phyloP scores from a whole-genome alignment of 306 rosid species.

The Senna tora region DNA sequence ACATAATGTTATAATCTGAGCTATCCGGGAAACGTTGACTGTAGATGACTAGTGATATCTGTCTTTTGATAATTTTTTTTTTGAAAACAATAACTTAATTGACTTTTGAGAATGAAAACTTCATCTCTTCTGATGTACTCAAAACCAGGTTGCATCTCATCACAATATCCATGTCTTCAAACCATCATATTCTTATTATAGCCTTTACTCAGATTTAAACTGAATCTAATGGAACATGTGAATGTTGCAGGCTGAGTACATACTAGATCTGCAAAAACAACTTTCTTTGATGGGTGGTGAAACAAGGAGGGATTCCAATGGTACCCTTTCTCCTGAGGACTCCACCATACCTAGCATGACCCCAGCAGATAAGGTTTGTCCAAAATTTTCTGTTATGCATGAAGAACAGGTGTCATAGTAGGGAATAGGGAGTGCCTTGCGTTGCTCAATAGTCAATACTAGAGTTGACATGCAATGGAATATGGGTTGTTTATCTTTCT shows the following conservation, averaged over 20 bases:
- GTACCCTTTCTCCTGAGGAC: slow-evolving; percentile 69
- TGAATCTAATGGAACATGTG: slow-evolving; percentile 23
- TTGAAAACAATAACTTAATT: too few species aligned
- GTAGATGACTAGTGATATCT: not conserved
- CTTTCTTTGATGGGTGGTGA: slow-evolving; percentile 86
- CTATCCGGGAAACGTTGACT: slow-evolving; percentile 4
- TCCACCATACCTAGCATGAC: slow-evolving; percentile 70
- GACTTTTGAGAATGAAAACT: slow-evolving; percentile 18
- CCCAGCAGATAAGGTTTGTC: slow-evolving; percentile 79
- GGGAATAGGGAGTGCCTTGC: slow-evolving; percentile 2
- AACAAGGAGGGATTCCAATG: slow-evolving; percentile 76
- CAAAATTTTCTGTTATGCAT: slow-evolving; percentile 35
- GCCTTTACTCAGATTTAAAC: slow-evolving; percentile 16
- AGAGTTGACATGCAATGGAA: slow-evolving; percentile 34
- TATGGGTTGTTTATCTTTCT: not conserved
- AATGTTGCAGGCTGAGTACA: slow-evolving; percentile 78
- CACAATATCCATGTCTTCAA: slow-evolving; percentile 12
- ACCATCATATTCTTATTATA: slow-evolving; percentile 6
- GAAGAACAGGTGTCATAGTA: slow-evolving; percentile 24
- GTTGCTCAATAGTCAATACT: too few species aligned
- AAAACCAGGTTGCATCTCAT: slow-evolving; percentile 14
- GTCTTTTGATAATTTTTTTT: not conserved
- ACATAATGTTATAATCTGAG: slow-evolving; percentile 8
- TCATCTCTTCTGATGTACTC: slow-evolving; percentile 1
- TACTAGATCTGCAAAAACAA: slow-evolving; percentile 92